These are phyloP conservation scores for Alternaria gansuensis DNA, from an alignment of 2,329 filamentous ascomycete genomes.

Conservation along the genomic window DNA sequence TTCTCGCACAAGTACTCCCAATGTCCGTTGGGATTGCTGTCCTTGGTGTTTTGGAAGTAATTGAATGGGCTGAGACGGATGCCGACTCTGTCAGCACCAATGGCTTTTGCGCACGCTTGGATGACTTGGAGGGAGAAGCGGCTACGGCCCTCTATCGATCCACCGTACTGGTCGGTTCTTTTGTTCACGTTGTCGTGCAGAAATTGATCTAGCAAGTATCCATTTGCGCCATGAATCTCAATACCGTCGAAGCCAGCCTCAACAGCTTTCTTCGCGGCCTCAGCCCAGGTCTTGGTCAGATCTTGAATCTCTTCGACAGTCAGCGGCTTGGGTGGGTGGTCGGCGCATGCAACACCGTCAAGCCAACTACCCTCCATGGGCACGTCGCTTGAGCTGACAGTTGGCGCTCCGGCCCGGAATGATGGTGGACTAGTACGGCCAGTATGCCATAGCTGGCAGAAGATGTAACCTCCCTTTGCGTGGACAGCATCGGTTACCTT, in stretches of 20 bases:
- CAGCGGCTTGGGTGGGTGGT: constrained; percentile 49
- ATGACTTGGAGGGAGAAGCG: constrained; percentile 66
- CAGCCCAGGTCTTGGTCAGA: constrained; percentile 51
- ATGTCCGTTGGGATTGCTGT: constrained; percentile 56
- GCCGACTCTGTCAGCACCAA: constrained; percentile 46
- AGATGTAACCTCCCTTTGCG: constrained; percentile 60
- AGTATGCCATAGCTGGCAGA: constrained; percentile 58
- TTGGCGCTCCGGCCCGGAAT: constrained; percentile 51
- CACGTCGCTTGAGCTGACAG: constrained; percentile 54
- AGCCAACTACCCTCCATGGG: constrained; percentile 53
- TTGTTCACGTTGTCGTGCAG: constrained; percentile 61
- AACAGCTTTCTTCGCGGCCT: constrained; percentile 51
- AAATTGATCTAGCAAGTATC: constrained; percentile 63
- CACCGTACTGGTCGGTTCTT: constrained; percentile 62
- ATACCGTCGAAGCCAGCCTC: constrained; percentile 51
- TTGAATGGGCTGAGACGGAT: constrained; percentile 50
- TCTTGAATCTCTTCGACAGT: constrained; percentile 53
- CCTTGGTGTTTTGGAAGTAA: constrained; percentile 54
- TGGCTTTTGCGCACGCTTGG: constrained; percentile 43
- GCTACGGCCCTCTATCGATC: constrained; percentile 61
- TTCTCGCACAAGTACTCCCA: constrained; percentile 58
- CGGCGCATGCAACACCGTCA: constrained; percentile 51
- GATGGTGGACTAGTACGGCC: constrained; percentile 57
- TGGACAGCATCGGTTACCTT: constrained; percentile 62
- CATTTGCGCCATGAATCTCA: constrained; percentile 57